These are phyloP conservation scores for Aspergillus latus DNA, from an alignment of 2,329 filamentous ascomycete genomes.

Conservation along the genomic window DNA sequence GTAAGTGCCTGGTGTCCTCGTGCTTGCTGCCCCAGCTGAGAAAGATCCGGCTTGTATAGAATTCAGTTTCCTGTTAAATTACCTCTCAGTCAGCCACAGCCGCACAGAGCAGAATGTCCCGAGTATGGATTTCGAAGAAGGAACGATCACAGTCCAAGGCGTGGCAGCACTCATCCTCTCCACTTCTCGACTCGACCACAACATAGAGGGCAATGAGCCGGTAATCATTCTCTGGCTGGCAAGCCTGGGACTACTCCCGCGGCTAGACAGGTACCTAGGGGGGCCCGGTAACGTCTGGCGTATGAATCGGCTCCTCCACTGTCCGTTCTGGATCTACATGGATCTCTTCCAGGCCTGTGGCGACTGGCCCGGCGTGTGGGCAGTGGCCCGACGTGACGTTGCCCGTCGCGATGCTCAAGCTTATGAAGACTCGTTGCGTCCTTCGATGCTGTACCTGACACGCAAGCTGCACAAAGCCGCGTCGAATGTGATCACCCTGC, in stretches of 20 bases:
- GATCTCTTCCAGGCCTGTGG: background rate
- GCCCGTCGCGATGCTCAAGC: background rate
- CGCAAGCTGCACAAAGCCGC: background rate
- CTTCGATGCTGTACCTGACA: background rate
- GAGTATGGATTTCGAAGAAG: background rate
- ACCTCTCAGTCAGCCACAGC: background rate
- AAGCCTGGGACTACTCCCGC: background rate
- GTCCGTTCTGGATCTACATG: background rate
- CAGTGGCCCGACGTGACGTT: background rate
- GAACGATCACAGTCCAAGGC: background rate
- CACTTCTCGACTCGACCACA: background rate
- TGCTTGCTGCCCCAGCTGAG: too few relatives aligned
- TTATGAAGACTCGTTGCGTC: background rate
- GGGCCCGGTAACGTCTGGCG: background rate
- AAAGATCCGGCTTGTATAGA: background rate
- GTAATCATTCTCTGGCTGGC: background rate
- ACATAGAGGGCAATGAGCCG: background rate
- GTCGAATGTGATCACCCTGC: background rate
- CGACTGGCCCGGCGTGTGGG: background rate
- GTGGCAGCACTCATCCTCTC: background rate
- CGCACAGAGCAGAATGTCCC: background rate
- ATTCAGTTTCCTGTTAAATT: background rate
- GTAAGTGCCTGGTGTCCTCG: background rate
- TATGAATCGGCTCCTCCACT: background rate
- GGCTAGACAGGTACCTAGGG: background rate